These are phyloP conservation scores for Saccharomycodes ludwigii DNA, from an alignment of 805 yeast species.

Conservation along the genomic window DNA sequence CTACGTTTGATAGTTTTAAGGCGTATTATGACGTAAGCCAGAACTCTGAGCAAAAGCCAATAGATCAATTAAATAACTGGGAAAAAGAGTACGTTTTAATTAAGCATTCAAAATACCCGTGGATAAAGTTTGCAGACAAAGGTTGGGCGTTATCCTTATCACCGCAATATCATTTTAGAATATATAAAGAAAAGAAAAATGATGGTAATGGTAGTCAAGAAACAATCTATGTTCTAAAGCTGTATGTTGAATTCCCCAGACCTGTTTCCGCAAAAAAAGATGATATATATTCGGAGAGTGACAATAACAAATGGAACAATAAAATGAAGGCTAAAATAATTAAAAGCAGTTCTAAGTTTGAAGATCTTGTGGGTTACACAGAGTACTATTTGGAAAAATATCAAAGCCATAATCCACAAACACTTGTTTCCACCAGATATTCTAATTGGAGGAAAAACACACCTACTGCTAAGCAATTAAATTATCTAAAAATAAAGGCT, in stretches of 20 bases:
- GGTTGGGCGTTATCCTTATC: slow-evolving; percentile 23
- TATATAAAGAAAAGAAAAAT: slow-evolving; percentile 16
- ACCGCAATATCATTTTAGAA: slow-evolving; percentile 11
- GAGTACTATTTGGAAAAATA: too few species aligned
- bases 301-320: background rate
- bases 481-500: too few species aligned
- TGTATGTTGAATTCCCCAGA: slow-evolving; percentile 12
- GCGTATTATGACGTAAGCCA: slow-evolving; percentile 15
- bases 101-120: slow-evolving; percentile 21
- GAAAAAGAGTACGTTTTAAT: slow-evolving; percentile 12
- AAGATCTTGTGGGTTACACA: too few species aligned
- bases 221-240: slow-evolving; percentile 9
- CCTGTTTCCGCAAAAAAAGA: slow-evolving; percentile 12
- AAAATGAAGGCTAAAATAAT: too few species aligned
- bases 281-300: slow-evolving; percentile 9
- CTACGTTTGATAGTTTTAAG: slow-evolving; percentile 28
- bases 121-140: slow-evolving; percentile 22
- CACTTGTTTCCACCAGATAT: too few species aligned
- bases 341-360: too few species aligned
- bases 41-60: slow-evolving; percentile 4
- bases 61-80: too few species aligned
- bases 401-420: too few species aligned
- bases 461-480: too few species aligned
- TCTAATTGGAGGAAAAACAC: too few species aligned
- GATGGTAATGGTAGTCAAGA: slow-evolving; percentile 7